These are phyloP conservation scores for Trichoderma brevicompactum DNA, from an alignment of 2,329 filamentous ascomycete genomes.

Conservation along the genomic window DNA sequence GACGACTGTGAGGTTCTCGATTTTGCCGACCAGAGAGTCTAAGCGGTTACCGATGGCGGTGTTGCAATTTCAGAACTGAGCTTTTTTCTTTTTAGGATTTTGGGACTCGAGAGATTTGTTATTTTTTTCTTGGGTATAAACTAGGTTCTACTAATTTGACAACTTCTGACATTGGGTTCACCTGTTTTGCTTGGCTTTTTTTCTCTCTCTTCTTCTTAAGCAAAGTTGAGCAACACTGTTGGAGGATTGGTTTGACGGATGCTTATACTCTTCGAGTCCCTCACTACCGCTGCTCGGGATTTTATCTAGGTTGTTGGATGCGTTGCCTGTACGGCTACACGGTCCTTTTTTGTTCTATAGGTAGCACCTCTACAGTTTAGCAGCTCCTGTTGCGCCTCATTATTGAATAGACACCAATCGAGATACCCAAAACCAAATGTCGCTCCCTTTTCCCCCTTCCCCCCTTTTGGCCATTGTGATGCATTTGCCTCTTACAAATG, in stretches of 20 bases:
- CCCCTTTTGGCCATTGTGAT: neutral
- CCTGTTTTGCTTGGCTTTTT: conserved; percentile 28
- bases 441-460: conserved; percentile 22
- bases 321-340: conserved; percentile 34
- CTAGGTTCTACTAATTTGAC: conserved; percentile 34
- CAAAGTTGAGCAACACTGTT: conserved; percentile 28
- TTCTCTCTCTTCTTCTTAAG: conserved; percentile 1
- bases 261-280: conserved; percentile 28
- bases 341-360: conserved; percentile 25
- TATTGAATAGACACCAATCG: conserved; percentile 43
- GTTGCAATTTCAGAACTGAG: neutral
- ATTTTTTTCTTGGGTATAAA: conserved; percentile 24
- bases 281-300: conserved; percentile 31
- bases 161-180: conserved; percentile 23
- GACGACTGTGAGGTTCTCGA: conserved; percentile 91
- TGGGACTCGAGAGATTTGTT: conserved; percentile 13
- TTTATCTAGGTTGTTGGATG: conserved; percentile 38
- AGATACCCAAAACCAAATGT: conserved; percentile 41
- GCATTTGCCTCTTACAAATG: neutral
- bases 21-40: conserved; percentile 75
- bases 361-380: conserved; percentile 27
- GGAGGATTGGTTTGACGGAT: conserved; percentile 28
- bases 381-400: conserved; percentile 38
- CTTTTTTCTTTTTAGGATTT: neutral
- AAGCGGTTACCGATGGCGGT: conserved; percentile 34